A percentile compares a stretch with the other conserved stretches of the same genome.
phyloP scores from a whole-genome alignment of 306 rosid genomes.

The Corylus americana region DNA sequence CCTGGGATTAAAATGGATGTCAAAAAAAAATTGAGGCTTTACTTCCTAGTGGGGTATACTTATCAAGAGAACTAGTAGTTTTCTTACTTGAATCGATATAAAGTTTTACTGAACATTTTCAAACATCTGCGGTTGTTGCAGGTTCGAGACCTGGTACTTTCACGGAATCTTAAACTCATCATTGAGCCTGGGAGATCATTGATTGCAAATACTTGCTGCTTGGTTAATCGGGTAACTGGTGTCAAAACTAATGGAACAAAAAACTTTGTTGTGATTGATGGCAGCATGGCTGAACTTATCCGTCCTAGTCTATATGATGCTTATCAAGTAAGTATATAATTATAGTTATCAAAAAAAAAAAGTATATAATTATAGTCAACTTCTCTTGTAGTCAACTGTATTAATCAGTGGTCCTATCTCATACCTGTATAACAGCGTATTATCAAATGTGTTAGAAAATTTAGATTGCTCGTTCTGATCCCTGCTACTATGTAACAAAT shows the following conservation, averaged over 20 bases:
- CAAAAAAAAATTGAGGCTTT: background rate
- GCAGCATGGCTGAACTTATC: conserved; percentile 98
- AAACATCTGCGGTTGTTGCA: conserved; percentile 26
- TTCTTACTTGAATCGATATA: background rate
- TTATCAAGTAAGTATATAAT: conserved; percentile 66
- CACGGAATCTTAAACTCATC: conserved; percentile 82
- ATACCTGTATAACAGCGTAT: background rate
- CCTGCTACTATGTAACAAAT: background rate
- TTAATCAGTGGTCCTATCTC: background rate
- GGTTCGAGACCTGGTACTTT: conserved; percentile 83
- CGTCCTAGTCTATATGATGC: conserved; percentile 97
- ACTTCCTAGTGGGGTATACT: background rate
- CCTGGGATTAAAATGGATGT: background rate
- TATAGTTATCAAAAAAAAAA: background rate
- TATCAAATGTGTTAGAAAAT: background rate
- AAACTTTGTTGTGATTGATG: conserved; percentile 88
- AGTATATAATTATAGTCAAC: conserved; percentile 19
- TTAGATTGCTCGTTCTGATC: background rate
- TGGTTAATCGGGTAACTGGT: conserved; percentile 91
- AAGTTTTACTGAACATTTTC: background rate
- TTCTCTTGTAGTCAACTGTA: conserved; percentile 9
- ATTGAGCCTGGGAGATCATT: conserved; percentile 98
- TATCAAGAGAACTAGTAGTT: background rate
- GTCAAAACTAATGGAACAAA: conserved; percentile 96
- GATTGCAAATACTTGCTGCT: conserved; percentile 87